These are phyloP conservation scores for Naematelia aurantialba DNA, from an alignment of 768 basidiomycete species.

Conservation along the genomic window DNA sequence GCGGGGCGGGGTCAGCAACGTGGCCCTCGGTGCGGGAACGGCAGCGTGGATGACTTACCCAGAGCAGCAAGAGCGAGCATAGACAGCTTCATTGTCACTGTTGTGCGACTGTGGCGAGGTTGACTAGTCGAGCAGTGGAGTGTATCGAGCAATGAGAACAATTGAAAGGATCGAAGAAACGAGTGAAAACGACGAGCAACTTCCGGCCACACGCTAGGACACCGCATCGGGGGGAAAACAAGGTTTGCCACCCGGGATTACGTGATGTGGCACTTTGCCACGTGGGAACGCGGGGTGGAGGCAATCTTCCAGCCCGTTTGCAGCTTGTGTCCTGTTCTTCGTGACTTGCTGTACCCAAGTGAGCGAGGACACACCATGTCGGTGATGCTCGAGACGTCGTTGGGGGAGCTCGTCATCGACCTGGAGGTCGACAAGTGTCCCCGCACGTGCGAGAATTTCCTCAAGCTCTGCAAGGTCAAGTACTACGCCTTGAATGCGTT, in stretches of 20 bases:
- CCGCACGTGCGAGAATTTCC: constrained; percentile 87
- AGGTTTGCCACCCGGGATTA: background rate
- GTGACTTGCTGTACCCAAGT: too few species aligned
- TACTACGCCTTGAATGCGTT: constrained; percentile 97
- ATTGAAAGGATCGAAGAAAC: too few species aligned
- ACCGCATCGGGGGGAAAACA: background rate
- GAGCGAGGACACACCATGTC: constrained; percentile 83
- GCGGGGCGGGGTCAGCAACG: background rate
- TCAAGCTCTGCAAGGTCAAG: constrained; percentile 95
- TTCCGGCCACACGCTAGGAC: background rate
- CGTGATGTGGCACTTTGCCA: background rate
- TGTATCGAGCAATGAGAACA: too few species aligned
- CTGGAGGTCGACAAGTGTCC: constrained; percentile 88
- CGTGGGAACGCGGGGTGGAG: too few species aligned
- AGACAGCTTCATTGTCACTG: constrained; percentile 26
- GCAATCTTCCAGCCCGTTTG: too few species aligned
- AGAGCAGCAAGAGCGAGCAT: constrained; percentile 22
- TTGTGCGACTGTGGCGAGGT: background rate
- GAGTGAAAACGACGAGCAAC: too few species aligned
- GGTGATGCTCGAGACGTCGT: constrained; percentile 90
- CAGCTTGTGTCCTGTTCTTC: too few species aligned
- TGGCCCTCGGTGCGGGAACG: background rate
- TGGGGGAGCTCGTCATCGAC: constrained; percentile 96
- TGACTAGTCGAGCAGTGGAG: constrained; percentile 6
- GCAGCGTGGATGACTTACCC: constrained; percentile 20